Evolutionary conservation across 345 rosid genomes (phyloP), one percentile per base, ranked within the genome.

Genomic region (Pugionium dolabratum): DNA sequence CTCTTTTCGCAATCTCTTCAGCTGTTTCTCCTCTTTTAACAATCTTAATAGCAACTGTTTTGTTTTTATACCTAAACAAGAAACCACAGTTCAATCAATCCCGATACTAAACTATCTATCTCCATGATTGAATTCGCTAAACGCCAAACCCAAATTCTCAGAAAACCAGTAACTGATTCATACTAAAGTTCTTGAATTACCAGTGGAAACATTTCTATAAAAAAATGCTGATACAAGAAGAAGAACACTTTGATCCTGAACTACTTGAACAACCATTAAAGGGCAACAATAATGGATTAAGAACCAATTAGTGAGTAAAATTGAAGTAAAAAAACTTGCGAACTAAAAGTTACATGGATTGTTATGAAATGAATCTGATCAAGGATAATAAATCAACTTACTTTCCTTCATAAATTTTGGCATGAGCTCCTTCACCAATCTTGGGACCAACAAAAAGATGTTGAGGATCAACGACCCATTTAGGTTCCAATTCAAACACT

Each of bases 341-440:
- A 18, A 18, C 18, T 18, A 18, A 18, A 18, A 18, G 18, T 18
- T 18, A 18, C 18, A 18, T 18, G 18, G 18, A 18, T 18, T 18
- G 18, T 18, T 18, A 18, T 18, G 18, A 18, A 18, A 18, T 18
- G 18, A 18, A 18, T 18, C 18, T 18, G 18, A 18, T 18, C 18
- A 18, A 18, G 18, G 18, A 18, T 18, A 62, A 45, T 7, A 72
- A 66, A 28, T 66, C 25, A 69, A 85, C 99, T 88, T 82, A 94
- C 97, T 88, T 94, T 77, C 96, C 99, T 78, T 94, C 96, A 5
- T 94, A 94, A 9, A 94, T 86, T 79, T 94, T 90, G 78, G 97
- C 97, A 85, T 90, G 97, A 71, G 95, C 86, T 45, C 99, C 91
- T 73, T 94, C 99, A 45, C 97, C 95, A 78, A 94, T 90, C 88